phyloP scores from a whole-genome alignment of 768 basidiomycete species.

The Tephrocybe rancida region DNA sequence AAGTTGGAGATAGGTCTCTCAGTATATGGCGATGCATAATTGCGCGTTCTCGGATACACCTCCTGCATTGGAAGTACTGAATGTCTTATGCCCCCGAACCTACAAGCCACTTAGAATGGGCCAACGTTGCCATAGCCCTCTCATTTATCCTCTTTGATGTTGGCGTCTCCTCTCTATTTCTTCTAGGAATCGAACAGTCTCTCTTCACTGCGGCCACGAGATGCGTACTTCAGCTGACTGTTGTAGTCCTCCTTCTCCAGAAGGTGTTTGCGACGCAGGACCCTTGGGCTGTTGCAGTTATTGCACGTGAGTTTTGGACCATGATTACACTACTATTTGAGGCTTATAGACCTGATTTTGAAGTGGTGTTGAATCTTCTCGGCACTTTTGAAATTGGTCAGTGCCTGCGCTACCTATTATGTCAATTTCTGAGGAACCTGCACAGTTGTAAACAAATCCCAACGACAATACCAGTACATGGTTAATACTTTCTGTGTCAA shows the following conservation, averaged over 20 bases:
- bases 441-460: constrained; percentile 79
- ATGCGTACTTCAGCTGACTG: constrained; percentile 76
- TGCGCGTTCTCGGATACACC: too few relatives aligned
- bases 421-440: background rate
- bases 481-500: constrained; percentile 33
- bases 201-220: constrained; percentile 70
- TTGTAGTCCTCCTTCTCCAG: constrained; percentile 71
- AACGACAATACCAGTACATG: constrained; percentile 76
- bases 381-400: constrained; percentile 78
- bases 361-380: constrained; percentile 72
- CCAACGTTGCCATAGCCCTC: constrained; percentile 75
- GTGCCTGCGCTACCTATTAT: constrained; percentile 19
- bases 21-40: too few relatives aligned
- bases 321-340: background rate
- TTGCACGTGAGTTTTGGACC: constrained; percentile 58
- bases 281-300: constrained; percentile 72
- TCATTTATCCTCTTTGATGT: constrained; percentile 77
- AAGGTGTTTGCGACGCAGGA: constrained; percentile 77
- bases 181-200: constrained; percentile 69
- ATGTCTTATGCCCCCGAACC: constrained; percentile 4
- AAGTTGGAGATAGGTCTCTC: too few relatives aligned
- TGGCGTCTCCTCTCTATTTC: constrained; percentile 59
- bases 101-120: constrained; percentile 52
- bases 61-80: too few relatives aligned
- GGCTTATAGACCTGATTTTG: background rate